These are phyloP conservation scores for Orychophragmus violaceus DNA, from an alignment of 345 rosid species.

Conservation along the genomic window DNA sequence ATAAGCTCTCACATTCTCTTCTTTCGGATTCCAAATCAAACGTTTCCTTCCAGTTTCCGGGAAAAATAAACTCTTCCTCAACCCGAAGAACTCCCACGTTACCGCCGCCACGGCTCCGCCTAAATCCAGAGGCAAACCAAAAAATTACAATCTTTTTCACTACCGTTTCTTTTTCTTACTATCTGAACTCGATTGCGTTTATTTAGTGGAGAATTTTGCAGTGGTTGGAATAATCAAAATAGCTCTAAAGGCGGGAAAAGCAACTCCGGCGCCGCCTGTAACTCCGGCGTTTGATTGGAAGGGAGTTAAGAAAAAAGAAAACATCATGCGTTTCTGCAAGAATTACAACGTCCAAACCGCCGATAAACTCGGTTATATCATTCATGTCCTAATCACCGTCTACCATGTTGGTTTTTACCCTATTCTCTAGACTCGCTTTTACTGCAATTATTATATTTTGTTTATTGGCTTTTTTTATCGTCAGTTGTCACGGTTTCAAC, in stretches of 20 bases:
- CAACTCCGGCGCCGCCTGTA: slow-evolving; percentile 89
- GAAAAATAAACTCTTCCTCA: slow-evolving; percentile 37
- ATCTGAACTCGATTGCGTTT: background rate
- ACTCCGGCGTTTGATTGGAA: slow-evolving; percentile 58
- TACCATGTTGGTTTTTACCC: too few relatives aligned
- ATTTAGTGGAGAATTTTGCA: slow-evolving; percentile 5
- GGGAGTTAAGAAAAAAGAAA: too few relatives aligned
- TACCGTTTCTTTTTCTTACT: too few relatives aligned
- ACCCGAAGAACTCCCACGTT: slow-evolving; percentile 49
- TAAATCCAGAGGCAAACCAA: slow-evolving; percentile 73
- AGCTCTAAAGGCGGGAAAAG: slow-evolving; percentile 88
- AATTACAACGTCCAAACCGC: too few relatives aligned
- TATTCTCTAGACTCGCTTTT: too few relatives aligned
- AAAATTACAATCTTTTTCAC: slow-evolving; percentile 39
- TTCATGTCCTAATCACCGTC: too few relatives aligned
- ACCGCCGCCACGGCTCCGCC: slow-evolving; percentile 84
- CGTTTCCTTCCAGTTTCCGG: slow-evolving; percentile 42
- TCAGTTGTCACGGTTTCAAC: too few relatives aligned
- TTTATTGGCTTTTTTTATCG: too few relatives aligned
- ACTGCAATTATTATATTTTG: too few relatives aligned
- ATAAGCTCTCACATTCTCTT: slow-evolving; percentile 33
- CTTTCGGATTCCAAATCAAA: slow-evolving; percentile 28
- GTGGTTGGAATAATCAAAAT: slow-evolving; percentile 71
- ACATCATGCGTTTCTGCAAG: too few relatives aligned
- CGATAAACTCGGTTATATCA: too few relatives aligned